These are phyloP conservation scores for Ormosia semicastrata DNA, from an alignment of 306 rosid species.

Conservation along the genomic window DNA sequence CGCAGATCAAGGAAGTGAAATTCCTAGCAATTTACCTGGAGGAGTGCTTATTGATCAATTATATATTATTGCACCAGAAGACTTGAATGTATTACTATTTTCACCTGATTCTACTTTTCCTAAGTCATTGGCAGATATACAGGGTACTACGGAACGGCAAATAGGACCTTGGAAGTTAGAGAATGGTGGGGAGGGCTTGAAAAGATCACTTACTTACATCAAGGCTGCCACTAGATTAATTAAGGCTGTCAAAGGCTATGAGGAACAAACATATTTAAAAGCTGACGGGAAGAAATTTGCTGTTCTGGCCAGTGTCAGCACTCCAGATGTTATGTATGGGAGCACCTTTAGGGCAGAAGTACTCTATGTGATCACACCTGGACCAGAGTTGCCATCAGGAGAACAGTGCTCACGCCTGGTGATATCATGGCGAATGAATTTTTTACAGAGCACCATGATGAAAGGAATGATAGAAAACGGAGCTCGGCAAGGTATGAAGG, in stretches of 20 bases:
- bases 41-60: constrained; percentile 82
- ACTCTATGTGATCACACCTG: constrained; percentile 78
- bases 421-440: constrained; percentile 88
- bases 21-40: constrained; percentile 75
- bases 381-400: constrained; percentile 83
- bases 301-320: constrained; percentile 62
- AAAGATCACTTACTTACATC: constrained; percentile 63
- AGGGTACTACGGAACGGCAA: constrained; percentile 71
- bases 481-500: constrained; percentile 90
- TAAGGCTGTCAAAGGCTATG: constrained; percentile 75
- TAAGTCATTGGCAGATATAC: constrained; percentile 57
- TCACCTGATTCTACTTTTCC: constrained; percentile 59
- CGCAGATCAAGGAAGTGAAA: constrained; percentile 63
- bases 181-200: constrained; percentile 44
- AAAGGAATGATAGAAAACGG: constrained; percentile 94
- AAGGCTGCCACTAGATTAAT: constrained; percentile 77
- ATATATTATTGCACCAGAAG: constrained; percentile 63
- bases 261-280: constrained; percentile 83
- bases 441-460: constrained; percentile 96
- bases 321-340: constrained; percentile 92
- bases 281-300: constrained; percentile 79
- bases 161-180: constrained; percentile 74
- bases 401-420: constrained; percentile 73
- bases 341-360: constrained; percentile 69
- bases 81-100: constrained; percentile 67